Conservation (phyloP, 768 basidiomycete species). For the Agaricus sinodeliciosus region DNA sequence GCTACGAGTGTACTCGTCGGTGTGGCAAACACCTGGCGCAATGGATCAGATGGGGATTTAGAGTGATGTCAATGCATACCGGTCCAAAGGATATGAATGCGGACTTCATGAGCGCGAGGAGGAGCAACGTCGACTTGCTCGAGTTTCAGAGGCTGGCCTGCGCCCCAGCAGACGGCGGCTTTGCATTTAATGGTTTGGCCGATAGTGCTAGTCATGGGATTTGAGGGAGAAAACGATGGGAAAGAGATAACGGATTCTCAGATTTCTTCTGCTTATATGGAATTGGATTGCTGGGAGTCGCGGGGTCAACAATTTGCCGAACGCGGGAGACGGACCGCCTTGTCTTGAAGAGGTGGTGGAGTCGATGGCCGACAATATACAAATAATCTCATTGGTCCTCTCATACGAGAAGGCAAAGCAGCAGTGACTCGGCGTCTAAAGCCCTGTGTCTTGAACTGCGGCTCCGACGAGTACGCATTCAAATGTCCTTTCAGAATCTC, state of each 20-base stretch:
- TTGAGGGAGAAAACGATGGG: conserved; percentile 17
- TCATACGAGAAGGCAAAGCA: not conserved
- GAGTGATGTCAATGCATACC: conserved; percentile 38
- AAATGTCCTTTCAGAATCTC: conserved; percentile 73
- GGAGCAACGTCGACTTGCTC: conserved; percentile 95
- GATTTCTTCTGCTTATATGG: conserved; percentile 6
- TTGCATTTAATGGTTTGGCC: conserved; percentile 84
- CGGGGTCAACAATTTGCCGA: too few relatives aligned
- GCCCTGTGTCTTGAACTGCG: not conserved
- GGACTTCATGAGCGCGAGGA: conserved; percentile 84
- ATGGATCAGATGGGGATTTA: not conserved
- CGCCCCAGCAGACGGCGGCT: conserved; percentile 94
- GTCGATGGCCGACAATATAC: not conserved
- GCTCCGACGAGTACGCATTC: not conserved
- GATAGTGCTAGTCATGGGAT: conserved; percentile 62
- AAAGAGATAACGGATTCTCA: conserved; percentile 11
- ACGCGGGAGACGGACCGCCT: too few relatives aligned
- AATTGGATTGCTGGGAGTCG: too few relatives aligned
- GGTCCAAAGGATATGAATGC: conserved; percentile 88
- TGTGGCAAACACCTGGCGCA: conserved; percentile 82
- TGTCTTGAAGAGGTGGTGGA: not conserved
- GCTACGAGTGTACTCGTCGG: conserved; percentile 95
- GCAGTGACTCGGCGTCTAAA: too few relatives aligned
- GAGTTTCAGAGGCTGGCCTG: conserved; percentile 76
- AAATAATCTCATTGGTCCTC: not conserved